Base-by-base conservation (phyloP, 2,329 filamentous ascomycete genomes). In the Alternaria atra region DNA sequence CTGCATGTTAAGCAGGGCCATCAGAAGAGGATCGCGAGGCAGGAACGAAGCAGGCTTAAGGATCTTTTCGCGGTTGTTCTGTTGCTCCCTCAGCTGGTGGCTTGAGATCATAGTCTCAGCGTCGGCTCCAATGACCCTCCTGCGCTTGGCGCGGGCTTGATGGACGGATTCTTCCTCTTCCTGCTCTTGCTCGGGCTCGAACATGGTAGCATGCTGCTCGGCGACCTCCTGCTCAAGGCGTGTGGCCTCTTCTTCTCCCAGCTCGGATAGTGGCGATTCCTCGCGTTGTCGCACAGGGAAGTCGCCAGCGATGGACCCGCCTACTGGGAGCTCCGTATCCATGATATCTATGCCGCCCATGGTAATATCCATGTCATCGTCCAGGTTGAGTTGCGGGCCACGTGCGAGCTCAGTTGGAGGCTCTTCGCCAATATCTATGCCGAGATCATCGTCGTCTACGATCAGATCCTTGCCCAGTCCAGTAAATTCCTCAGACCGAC, bases 1-100 rank as follows among this genome's bases (percentile, higher is more conserved):
- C 78, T 97, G 95, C 86, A 97, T 91, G 70, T 94, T 92, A 84
- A 97, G 91, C 23, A 99, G 83, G 34, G 93, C 92, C 30, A 98
- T 85, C 13, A 98, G 84, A 55, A 94, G 89, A 2, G 94, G 92
- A 69, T 99, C 93, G 39, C 92, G 89, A 2, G 94, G 93, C 44
- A 99, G 84, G 79, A 96, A 97, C 0, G 89, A 89, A 6, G 91
- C 89, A 2, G 90, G 87, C 79, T 91, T 94, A 58, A 97, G 84
- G 63, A 98, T 98, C 72, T 91, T 92, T 46, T 92, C 90, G 66
- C 91, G 91, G 76, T 97, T 92, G 58, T 89, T 86, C 76, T 97
- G 93, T 76, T 96, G 93, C 66, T 91, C 89, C 77, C 92, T 93
- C 80, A 99, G 93, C 67, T 94, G 88, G 32, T 84, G 84, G 69